A percentile compares a stretch with the other conserved stretches of the same genome.
Evolutionary conservation across 345 rosid genomes (phyloP).

Genomic region (Gossypium anomalum): DNA sequence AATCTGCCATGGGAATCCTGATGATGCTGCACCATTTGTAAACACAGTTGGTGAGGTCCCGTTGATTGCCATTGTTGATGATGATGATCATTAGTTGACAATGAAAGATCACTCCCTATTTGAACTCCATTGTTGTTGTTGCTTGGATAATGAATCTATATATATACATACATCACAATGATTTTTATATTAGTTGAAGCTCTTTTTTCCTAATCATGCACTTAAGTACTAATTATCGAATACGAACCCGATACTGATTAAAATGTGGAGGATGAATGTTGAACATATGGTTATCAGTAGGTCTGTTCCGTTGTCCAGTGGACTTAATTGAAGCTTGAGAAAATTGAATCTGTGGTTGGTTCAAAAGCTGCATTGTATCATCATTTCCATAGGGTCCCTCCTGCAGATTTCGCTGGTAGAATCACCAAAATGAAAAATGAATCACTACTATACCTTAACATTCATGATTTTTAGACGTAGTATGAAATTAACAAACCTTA

Average conservation of each 20-base stretch:
- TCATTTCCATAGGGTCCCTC: constrained; percentile 22
- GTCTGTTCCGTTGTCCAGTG: constrained; percentile 33
- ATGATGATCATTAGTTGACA: constrained; percentile 33
- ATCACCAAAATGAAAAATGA: neutral
- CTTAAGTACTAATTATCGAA: neutral
- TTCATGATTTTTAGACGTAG: neutral
- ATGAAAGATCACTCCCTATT: constrained; percentile 58
- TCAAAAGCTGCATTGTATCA: constrained; percentile 41
- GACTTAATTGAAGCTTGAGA: constrained; percentile 33
- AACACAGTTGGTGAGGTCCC: constrained; percentile 43
- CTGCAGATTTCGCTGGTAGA: constrained; percentile 17
- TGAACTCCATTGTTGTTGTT: constrained; percentile 55
- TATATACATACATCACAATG: no score
- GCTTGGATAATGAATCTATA: constrained; percentile 35
- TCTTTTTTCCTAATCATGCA: neutral
- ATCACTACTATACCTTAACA: neutral
- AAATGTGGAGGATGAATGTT: constrained; percentile 36
- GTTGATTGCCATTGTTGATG: constrained; percentile 44
- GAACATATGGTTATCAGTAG: constrained; percentile 28
- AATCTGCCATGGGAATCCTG: constrained; percentile 90
- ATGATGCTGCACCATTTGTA: constrained; percentile 99
- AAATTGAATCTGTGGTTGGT: constrained; percentile 46
- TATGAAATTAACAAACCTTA: constrained; percentile 27
- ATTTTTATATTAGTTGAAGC: neutral
- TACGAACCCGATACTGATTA: constrained; percentile 28